Conservation (phyloP, 78 protist genomes). For the Dictyostelium capitatum region DNA sequence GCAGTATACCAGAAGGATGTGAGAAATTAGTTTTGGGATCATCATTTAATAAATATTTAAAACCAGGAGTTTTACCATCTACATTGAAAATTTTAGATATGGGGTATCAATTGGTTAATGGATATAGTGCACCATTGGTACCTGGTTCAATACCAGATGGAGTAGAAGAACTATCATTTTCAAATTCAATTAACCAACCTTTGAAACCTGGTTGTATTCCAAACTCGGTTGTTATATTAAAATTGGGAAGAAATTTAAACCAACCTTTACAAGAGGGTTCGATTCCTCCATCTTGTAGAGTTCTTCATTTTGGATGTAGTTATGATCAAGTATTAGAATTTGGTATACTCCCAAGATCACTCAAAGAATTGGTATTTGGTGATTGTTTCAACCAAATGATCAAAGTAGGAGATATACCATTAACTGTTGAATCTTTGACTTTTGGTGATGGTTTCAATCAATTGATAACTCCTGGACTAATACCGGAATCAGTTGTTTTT, state of each 20-base stretch:
- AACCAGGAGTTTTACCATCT: conserved; percentile 14
- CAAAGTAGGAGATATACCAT: not conserved
- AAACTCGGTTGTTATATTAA: not conserved
- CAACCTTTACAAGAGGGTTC: conserved; percentile 10
- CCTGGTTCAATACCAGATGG: not conserved
- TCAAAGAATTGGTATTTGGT: not conserved
- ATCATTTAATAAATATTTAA: conserved; percentile 7
- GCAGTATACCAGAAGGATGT: not conserved
- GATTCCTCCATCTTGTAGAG: not conserved
- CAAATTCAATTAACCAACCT: conserved; percentile 29
- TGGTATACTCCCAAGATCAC: conserved; percentile 17
- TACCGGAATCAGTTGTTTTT: conserved; percentile 14
- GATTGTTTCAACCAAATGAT: conserved; percentile 6
- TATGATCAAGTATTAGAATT: not conserved
- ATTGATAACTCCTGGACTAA: not conserved
- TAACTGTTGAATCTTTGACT: not conserved
- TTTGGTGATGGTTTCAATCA: conserved; percentile 21
- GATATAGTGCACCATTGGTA: not conserved
- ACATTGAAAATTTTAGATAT: not conserved
- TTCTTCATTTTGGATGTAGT: not conserved
- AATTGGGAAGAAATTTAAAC: conserved; percentile 28
- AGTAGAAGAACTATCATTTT: not conserved
- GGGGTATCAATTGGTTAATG: not conserved
- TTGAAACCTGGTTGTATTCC: not conserved
- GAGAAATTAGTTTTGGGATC: conserved; percentile 1